Evolutionary conservation across 192 early-diverging fungal species (phyloP), one percentile per base, ranked within the genome.

Genomic region (Podila epigama): DNA sequence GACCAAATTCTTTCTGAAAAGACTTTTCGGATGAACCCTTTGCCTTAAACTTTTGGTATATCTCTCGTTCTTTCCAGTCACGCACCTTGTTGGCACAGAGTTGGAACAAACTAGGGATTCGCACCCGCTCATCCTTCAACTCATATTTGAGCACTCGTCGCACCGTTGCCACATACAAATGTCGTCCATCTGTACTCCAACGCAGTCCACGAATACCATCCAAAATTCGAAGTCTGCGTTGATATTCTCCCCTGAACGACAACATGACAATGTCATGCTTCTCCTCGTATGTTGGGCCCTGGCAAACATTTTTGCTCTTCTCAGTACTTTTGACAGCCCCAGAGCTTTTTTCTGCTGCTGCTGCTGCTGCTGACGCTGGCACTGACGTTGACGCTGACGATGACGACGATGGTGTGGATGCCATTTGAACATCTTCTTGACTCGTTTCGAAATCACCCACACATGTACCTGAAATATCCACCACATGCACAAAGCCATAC

Each of bases 401-500:
- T 44, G 16, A 15, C 20, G 16, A 15, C 4, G 20, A 20, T 48
- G n/a, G n/a, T 48, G 44, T 22, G 2, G 44, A 48, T 22, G 18
- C 42, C n/a, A n/a, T n/a, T 48, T 48, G 44, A 12, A 51, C 54
- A 7, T 18, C 60, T 27, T 32, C 48, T 7, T 50, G 58, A 7
- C 78, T 52, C 41, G 78, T 15, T 32, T 71, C 68, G 31, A 36
- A 41, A n/a, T 63, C 63, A 1, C 66, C 41, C 2, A 60, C 31
- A 54, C 70, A 79, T 27, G 62, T 52, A 6, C 65, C 59, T 10
- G 79, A 77, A 4, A 84, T 53, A 52, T 86, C 79, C 5, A 86
- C 79, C n/a, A 83, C 79, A 39, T 86, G 85, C 13, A 84, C 72
- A 60, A 83, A 86, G 0, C 85, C 85, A 59, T 86, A 86, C 53